Percentiles rank a stretch among this genome's conserved stretches.
Evolutionary conservation across 352 stramenopile genomes (phyloP).

Genomic region (Phytophthora uliginosa): DNA sequence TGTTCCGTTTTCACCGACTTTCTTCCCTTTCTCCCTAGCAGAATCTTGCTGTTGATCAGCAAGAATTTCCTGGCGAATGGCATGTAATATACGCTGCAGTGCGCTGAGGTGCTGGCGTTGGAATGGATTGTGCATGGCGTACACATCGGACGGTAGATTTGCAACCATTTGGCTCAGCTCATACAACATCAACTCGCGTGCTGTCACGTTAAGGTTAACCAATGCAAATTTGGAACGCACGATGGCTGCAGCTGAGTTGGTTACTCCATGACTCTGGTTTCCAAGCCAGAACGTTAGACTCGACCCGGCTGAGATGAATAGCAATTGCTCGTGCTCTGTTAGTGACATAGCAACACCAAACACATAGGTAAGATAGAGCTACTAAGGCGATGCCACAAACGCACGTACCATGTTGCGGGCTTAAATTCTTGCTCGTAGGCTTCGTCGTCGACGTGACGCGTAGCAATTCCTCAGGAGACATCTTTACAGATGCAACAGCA

Average conservation of each 20-base stretch:
- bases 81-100: constrained; percentile 36
- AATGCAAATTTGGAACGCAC: constrained; percentile 53
- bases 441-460: neutral
- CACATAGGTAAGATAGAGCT: neutral
- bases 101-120: constrained; percentile 31
- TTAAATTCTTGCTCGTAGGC: neutral
- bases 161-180: constrained; percentile 40
- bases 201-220: constrained; percentile 27
- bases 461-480: constrained; percentile 30
- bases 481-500: constrained; percentile 31
- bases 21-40: neutral
- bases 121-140: constrained; percentile 55
- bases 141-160: constrained; percentile 50
- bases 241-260: constrained; percentile 14
- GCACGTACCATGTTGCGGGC: constrained; percentile 25
- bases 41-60: constrained; percentile 21
- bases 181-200: constrained; percentile 35
- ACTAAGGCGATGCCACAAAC: neutral
- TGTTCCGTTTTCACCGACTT: neutral
- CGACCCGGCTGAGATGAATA: constrained; percentile 59
- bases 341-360: neutral
- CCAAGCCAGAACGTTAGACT: constrained; percentile 38
- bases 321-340: constrained; percentile 38
- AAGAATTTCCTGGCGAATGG: constrained; percentile 48
- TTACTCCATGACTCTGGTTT: constrained; percentile 2